phyloP scores from a whole-genome alignment of 768 basidiomycete species.

The Tubosaeta brunneosetosa region DNA sequence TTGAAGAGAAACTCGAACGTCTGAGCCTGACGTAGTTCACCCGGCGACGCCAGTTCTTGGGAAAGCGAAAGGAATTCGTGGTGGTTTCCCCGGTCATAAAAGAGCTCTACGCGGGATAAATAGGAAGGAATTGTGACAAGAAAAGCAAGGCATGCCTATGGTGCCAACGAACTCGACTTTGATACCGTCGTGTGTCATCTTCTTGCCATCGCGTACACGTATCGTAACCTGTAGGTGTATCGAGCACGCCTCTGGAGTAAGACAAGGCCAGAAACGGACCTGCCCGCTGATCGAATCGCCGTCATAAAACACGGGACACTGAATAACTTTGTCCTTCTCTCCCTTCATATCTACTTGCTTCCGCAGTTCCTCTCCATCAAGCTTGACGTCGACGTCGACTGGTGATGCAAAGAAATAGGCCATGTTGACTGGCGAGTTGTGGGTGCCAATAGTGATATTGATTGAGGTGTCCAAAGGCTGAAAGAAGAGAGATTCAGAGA shows the following conservation, averaged over 20 bases:
- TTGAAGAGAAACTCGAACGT: slow-evolving; percentile 97
- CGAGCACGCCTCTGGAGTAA: neutral
- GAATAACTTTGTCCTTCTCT: slow-evolving; percentile 80
- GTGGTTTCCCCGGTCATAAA: slow-evolving; percentile 97
- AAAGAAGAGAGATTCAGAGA: no score
- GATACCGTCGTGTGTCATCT: slow-evolving; percentile 90
- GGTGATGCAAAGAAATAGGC: slow-evolving; percentile 91
- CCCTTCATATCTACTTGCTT: slow-evolving; percentile 88
- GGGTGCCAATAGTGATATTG: neutral
- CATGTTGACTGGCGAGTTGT: slow-evolving; percentile 24
- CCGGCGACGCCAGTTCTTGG: slow-evolving; percentile 93
- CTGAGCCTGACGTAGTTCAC: slow-evolving; percentile 94
- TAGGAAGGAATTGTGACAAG: neutral
- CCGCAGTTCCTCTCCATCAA: slow-evolving; percentile 81
- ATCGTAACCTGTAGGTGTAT: slow-evolving; percentile 60
- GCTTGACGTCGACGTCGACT: slow-evolving; percentile 85
- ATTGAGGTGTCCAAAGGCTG: neutral
- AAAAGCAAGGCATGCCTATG: slow-evolving; percentile 61
- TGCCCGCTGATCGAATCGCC: slow-evolving; percentile 89
- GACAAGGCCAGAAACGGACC: slow-evolving; percentile 41
- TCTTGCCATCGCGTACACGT: slow-evolving; percentile 92
- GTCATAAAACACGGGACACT: slow-evolving; percentile 93
- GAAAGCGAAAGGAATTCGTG: slow-evolving; percentile 96
- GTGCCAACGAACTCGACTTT: slow-evolving; percentile 97
- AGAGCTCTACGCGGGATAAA: slow-evolving; percentile 49